A percentile compares a stretch with the other conserved stretches of the same genome.
Conservation (phyloP, 192 early-diverging fungal species). For the Coemansia sp. region DNA sequence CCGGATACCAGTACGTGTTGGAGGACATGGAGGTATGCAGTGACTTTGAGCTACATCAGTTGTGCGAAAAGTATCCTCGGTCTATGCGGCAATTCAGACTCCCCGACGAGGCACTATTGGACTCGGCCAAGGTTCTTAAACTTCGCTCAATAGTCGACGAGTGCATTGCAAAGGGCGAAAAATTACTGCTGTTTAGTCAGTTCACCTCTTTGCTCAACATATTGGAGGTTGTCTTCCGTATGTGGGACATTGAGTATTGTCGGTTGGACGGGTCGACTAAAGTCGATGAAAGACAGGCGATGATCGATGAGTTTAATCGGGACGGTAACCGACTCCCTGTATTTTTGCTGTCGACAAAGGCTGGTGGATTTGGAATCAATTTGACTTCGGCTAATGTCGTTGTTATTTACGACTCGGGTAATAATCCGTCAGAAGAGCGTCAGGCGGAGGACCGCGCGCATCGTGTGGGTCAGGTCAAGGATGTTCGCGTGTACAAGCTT, state of each 20-base stretch:
- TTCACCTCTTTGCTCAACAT: slow-evolving; percentile 85
- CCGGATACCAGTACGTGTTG: slow-evolving; percentile 69
- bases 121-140: slow-evolving; percentile 74
- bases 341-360: slow-evolving; percentile 78
- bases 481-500: slow-evolving; percentile 77
- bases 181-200: slow-evolving; percentile 82
- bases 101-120: slow-evolving; percentile 62
- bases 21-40: slow-evolving; percentile 89
- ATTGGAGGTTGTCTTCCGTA: slow-evolving; percentile 69
- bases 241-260: slow-evolving; percentile 43
- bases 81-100: slow-evolving; percentile 55
- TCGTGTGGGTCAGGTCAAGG: slow-evolving; percentile 83
- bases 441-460: slow-evolving; percentile 90
- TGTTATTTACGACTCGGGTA: slow-evolving; percentile 78
- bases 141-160: slow-evolving; percentile 63
- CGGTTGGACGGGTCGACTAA: slow-evolving; percentile 72
- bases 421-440: slow-evolving; percentile 85
- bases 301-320: slow-evolving; percentile 82
- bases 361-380: slow-evolving; percentile 84
- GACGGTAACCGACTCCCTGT: slow-evolving; percentile 53
- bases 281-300: slow-evolving; percentile 67
- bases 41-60: slow-evolving; percentile 81
- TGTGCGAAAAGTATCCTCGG: slow-evolving; percentile 56
- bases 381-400: slow-evolving; percentile 78
- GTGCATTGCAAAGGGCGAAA: slow-evolving; percentile 26